Evolutionary conservation across 176 grass and related monocot species (phyloP).

Genomic region (Ensete ventricosum): DNA sequence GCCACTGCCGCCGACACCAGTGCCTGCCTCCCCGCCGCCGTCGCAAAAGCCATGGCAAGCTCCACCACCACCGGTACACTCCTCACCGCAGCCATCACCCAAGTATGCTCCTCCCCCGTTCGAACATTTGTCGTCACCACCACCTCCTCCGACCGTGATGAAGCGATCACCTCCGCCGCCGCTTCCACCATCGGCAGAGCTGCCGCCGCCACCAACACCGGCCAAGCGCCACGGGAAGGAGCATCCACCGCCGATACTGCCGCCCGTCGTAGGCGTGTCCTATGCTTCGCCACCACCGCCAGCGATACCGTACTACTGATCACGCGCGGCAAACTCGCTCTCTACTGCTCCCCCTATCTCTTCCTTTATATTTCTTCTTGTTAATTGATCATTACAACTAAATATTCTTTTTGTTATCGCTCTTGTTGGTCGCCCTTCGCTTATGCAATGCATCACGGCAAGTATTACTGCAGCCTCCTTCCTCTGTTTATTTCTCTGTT

Average conservation of each 20-base stretch:
- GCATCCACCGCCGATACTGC: not conserved
- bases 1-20: not conserved
- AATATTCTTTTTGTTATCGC: constrained; percentile 7
- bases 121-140: not conserved
- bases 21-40: not conserved
- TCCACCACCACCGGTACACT: not conserved
- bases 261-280: constrained; percentile 11
- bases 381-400: constrained; percentile 7
- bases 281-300: constrained; percentile 24
- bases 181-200: constrained; percentile 12
- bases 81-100: constrained; percentile 8
- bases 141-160: constrained; percentile 17
- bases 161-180: not conserved
- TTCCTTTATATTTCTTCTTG: not conserved
- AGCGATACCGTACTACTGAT: constrained; percentile 17
- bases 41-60: not conserved
- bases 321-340: not conserved
- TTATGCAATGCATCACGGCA: constrained; percentile 2
- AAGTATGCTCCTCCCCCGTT: constrained; percentile 18
- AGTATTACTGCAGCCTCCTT: not conserved
- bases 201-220: constrained; percentile 29
- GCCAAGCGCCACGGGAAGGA: constrained; percentile 10
- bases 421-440: not conserved
- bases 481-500: not conserved
- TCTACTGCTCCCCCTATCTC: not conserved